phyloP scores from a whole-genome alignment of 805 yeast genomes.

The Monosporozyma solicola region DNA sequence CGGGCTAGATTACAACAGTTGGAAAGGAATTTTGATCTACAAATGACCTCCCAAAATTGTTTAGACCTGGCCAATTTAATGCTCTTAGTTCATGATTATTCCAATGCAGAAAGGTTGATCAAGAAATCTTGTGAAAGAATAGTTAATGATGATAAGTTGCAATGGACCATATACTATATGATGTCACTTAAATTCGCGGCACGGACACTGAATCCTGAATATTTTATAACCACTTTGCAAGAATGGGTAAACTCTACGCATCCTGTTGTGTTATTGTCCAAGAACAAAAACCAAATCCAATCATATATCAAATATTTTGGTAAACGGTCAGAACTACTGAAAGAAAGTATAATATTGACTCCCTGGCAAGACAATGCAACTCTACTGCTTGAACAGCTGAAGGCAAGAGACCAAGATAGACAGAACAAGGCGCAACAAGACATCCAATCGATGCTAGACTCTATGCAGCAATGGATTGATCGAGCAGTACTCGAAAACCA shows the following conservation, averaged over 20 bases:
- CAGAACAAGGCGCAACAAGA: not conserved
- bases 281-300: not conserved
- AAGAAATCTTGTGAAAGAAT: slow-evolving; percentile 9
- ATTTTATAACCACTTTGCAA: slow-evolving; percentile 9
- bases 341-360: not conserved
- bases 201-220: slow-evolving; percentile 7
- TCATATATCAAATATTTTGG: not conserved
- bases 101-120: slow-evolving; percentile 7
- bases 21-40: slow-evolving; percentile 7
- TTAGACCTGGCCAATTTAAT: slow-evolving; percentile 16
- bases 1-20: slow-evolving; percentile 10
- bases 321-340: not conserved
- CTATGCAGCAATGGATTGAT: slow-evolving; percentile 16
- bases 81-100: slow-evolving; percentile 10
- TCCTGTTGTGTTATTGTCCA: not conserved
- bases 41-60: slow-evolving; percentile 17
- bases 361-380: not conserved
- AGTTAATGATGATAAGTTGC: slow-evolving; percentile 6
- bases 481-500: slow-evolving; percentile 1
- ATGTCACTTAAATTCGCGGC: slow-evolving; percentile 14
- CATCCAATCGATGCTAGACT: slow-evolving; percentile 2
- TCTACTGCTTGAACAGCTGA: not conserved
- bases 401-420: not conserved
- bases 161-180: slow-evolving; percentile 20
- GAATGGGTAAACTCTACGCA: slow-evolving; percentile 21